phyloP scores from a whole-genome alignment of 169 alveolate species.

The Plasmodium berghei region DNA sequence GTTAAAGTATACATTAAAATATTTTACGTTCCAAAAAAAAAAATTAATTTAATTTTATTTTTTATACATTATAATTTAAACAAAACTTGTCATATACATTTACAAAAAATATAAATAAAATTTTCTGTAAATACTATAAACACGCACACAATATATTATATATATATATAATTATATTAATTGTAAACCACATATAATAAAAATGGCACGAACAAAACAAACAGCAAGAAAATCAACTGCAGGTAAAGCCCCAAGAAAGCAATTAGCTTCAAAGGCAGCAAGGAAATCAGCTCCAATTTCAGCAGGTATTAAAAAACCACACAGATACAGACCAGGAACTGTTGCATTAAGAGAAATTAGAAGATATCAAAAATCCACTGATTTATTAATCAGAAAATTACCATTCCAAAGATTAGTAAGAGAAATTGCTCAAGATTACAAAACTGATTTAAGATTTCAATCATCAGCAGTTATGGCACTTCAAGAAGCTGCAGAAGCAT shows the following conservation, averaged over 20 bases:
- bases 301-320: conserved; percentile 95
- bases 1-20: conserved; percentile 13
- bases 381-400: conserved; percentile 96
- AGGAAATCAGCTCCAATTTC: conserved; percentile 95
- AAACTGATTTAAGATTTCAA: conserved; percentile 98
- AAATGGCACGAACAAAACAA: conserved; percentile 98
- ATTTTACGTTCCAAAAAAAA: conserved; percentile 19
- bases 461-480: conserved; percentile 98
- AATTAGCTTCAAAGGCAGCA: conserved; percentile 96
- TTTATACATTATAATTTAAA: conserved; percentile 2
- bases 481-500: conserved; percentile 99
- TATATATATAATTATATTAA: conserved; percentile 6
- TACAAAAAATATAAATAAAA: conserved; percentile 1
- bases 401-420: conserved; percentile 99
- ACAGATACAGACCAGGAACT: conserved; percentile 98
- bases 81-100: conserved; percentile 41
- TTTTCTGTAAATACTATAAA: conserved; percentile 10
- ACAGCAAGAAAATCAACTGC: conserved; percentile 98
- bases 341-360: conserved; percentile 99
- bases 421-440: conserved; percentile 97
- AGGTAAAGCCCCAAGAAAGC: conserved; percentile 97
- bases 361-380: conserved; percentile 97
- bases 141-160: conserved; percentile 10
- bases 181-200: conserved; percentile 4
- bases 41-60: background rate